Evolutionary conservation across 495 filamentous ascomycete genomes (phyloP), one percentile per base, ranked within the genome.

Genomic region (Articulospora tetracladia): DNA sequence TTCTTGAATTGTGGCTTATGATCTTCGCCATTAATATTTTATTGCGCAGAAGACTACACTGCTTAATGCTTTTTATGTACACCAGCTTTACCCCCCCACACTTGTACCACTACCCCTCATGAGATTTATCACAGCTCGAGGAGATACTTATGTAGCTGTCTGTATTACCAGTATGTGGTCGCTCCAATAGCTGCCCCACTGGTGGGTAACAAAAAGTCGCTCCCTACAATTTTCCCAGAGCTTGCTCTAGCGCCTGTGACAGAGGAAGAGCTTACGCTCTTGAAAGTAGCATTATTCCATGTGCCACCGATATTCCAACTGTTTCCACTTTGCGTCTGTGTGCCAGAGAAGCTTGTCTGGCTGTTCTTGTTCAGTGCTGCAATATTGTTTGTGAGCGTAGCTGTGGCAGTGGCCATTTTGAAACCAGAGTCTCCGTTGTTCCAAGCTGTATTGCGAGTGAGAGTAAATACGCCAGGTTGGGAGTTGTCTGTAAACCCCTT

Each of bases 401-500:
- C 54, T 0, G 46, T 51, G 17, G 68, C 58, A 27, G 60, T 65
- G 17, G 39, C 55, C 39, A 70, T 60, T 23, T 62, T 61, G 66
- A 69, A 70, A 4, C 68, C 68, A 1, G 52, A 54, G 30, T 64
- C 67, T 25, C 66, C 66, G 34, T 70, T 70, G 58, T 65, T 67
- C 57, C 61, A 70, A 4, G 68, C 68, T 7, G 68, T 70, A 57
- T 69, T 70, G 15, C 65, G 53, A 22, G 56, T 51, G 19, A 70
- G 53, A 15, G 46, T 56, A 32, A 70, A 58, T 19, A 44, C 57
- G 13, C 68, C 68, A 15, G 67, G 53, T 41, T 70, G 64, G 0
- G 53, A 46, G 49, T 70, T 70, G 52, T 70, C 68, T 28, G 61
- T 66, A 59, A 70, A 70, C 26, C 68, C 68, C 19, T 65, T 62